Conservation (phyloP, 2,329 filamentous ascomycete species). For the Huntiella bhutanensis region DNA sequence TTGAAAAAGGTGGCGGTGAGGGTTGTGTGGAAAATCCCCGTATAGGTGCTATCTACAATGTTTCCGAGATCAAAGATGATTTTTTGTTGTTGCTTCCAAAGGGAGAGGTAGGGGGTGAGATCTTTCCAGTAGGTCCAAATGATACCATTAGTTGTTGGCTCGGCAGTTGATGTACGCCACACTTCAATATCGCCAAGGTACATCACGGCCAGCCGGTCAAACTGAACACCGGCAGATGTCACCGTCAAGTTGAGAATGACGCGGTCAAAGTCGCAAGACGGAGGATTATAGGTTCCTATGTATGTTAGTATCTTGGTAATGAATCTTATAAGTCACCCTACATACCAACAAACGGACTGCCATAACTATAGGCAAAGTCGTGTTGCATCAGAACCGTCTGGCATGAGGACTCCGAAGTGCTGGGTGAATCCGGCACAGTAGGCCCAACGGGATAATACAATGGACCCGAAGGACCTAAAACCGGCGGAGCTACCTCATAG, state of each 20-base stretch:
- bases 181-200: constrained; percentile 62
- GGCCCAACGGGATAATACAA: constrained; percentile 14
- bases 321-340: neutral
- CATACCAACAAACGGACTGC: constrained; percentile 52
- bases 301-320: neutral
- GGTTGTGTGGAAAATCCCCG: constrained; percentile 53
- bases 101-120: constrained; percentile 48
- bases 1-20: constrained; percentile 55
- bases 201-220: constrained; percentile 56
- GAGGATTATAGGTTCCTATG: constrained; percentile 44
- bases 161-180: constrained; percentile 68
- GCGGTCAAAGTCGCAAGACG: constrained; percentile 50
- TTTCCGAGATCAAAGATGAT: constrained; percentile 69
- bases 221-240: constrained; percentile 52
- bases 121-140: constrained; percentile 63
- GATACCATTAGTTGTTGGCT: constrained; percentile 54
- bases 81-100: constrained; percentile 52
- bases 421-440: constrained; percentile 7
- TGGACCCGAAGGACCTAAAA: constrained; percentile 31
- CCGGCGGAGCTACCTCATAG: constrained; percentile 50
- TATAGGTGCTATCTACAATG: constrained; percentile 49
- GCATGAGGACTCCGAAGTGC: constrained; percentile 18
- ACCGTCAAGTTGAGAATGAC: constrained; percentile 62
- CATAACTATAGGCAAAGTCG: constrained; percentile 54
- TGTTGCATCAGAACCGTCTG: constrained; percentile 47